phyloP scores from a whole-genome alignment of 139 green algal genomes.

The Tetraselmis striata region DNA sequence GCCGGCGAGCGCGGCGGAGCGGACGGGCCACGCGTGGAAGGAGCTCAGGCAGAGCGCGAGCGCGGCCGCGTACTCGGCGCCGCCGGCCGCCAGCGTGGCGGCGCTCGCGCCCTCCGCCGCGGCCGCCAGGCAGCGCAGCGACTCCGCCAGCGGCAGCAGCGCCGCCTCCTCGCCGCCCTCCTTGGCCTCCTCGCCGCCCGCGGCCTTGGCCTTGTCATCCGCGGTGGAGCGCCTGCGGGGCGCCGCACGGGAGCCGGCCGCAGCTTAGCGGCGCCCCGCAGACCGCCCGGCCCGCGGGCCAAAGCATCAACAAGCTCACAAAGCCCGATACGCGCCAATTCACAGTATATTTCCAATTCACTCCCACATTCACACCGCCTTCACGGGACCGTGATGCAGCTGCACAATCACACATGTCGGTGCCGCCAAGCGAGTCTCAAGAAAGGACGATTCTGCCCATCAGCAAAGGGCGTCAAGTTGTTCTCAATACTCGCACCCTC shows the following conservation, averaged over 20 bases:
- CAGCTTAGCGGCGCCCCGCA: constrained; percentile 12
- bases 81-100: neutral
- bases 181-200: neutral
- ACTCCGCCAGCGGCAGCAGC: constrained; percentile 11
- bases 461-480: too few species aligned
- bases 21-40: neutral
- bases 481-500: too few species aligned
- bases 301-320: too few species aligned
- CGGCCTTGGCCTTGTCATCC: neutral
- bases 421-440: too few species aligned
- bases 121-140: constrained; percentile 10
- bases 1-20: neutral
- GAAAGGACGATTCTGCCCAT: too few species aligned
- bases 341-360: too few species aligned
- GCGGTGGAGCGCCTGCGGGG: constrained; percentile 1
- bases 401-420: too few species aligned
- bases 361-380: too few species aligned
- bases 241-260: too few species aligned
- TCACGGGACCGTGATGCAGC: too few species aligned
- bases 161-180: constrained; percentile 1
- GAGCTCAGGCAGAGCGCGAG: neutral
- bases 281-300: neutral
- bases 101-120: constrained; percentile 4
- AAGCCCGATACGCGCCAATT: too few species aligned
- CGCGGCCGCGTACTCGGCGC: neutral